Evolutionary conservation across 2,329 filamentous ascomycete genomes (phyloP).

Genomic region (Exophiala oligosperma): DNA sequence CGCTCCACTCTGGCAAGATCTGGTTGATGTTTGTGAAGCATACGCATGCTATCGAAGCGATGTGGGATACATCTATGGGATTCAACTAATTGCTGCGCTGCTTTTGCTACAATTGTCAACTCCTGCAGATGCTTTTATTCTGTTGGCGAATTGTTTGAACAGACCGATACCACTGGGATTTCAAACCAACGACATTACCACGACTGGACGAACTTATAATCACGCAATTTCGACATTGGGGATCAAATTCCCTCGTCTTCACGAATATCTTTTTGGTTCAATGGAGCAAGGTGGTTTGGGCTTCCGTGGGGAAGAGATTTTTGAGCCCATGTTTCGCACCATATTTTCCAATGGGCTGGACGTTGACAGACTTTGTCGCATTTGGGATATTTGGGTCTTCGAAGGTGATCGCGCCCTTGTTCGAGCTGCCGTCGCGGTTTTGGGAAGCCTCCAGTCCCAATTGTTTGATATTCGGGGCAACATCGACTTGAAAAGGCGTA

Average conservation of each 20-base stretch:
- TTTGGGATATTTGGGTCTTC: slow-evolving; percentile 64
- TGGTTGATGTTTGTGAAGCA: slow-evolving; percentile 61
- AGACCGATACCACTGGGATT: slow-evolving; percentile 62
- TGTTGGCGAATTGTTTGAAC: slow-evolving; percentile 62
- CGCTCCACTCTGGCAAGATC: slow-evolving; percentile 54
- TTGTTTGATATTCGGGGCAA: slow-evolving; percentile 41
- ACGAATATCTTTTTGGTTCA: slow-evolving; percentile 51
- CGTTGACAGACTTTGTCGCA: slow-evolving; percentile 53
- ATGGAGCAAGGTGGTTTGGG: slow-evolving; percentile 29
- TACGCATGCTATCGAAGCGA: slow-evolving; percentile 65
- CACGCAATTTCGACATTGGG: slow-evolving; percentile 56
- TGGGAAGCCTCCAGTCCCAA: slow-evolving; percentile 45
- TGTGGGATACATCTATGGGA: slow-evolving; percentile 60
- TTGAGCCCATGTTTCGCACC: slow-evolving; percentile 56
- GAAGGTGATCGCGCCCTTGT: slow-evolving; percentile 57
- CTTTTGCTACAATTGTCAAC: slow-evolving; percentile 58
- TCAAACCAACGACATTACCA: slow-evolving; percentile 57
- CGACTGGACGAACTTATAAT: slow-evolving; percentile 56
- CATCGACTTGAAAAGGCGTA: slow-evolving; percentile 35
- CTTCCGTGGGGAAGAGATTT: slow-evolving; percentile 42
- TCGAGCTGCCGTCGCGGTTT: slow-evolving; percentile 44
- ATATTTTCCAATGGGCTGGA: slow-evolving; percentile 54
- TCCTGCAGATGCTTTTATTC: slow-evolving; percentile 56
- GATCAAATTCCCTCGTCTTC: slow-evolving; percentile 59
- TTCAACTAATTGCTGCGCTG: slow-evolving; percentile 60